These are phyloP conservation scores for Clavispora fructus DNA, from an alignment of 805 yeast genomes.

Conservation along the genomic window DNA sequence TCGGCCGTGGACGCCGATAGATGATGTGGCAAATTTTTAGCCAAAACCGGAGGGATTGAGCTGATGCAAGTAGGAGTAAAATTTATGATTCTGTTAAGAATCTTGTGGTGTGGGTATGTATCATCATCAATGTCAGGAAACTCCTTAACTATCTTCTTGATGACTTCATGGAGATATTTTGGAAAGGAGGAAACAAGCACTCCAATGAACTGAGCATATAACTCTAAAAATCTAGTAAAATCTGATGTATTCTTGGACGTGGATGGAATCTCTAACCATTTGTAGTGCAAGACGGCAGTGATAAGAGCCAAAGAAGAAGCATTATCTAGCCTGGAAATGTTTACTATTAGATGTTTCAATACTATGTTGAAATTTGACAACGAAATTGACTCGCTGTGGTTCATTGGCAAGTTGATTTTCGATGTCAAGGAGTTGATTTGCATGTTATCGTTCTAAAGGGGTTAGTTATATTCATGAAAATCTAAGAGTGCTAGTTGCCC, in stretches of 20 bases:
- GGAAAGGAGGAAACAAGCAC: conserved; percentile 83
- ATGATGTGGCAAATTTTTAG: conserved; percentile 73
- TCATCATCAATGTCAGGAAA: conserved; percentile 32
- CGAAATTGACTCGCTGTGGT: conserved; percentile 51
- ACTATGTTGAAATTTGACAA: conserved; percentile 48
- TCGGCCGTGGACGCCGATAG: conserved; percentile 47
- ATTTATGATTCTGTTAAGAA: conserved; percentile 58
- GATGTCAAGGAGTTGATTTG: conserved; percentile 57
- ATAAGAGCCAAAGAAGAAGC: conserved; percentile 49
- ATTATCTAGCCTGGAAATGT: conserved; percentile 64
- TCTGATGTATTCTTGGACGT: conserved; percentile 10
- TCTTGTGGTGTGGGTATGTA: conserved; percentile 47
- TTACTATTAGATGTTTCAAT: conserved; percentile 54
- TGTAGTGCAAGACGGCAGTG: conserved; percentile 54
- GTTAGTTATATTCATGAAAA: conserved; percentile 16
- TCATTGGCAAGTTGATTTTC: conserved; percentile 50
- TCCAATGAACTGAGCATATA: conserved; percentile 66
- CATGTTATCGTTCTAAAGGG: conserved; percentile 37
- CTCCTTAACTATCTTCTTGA: conserved; percentile 58
- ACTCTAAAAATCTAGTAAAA: conserved; percentile 34
- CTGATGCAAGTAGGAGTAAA: conserved; percentile 80
- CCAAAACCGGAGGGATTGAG: conserved; percentile 53
- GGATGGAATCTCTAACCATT: conserved; percentile 52
- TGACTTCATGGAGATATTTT: conserved; percentile 85
- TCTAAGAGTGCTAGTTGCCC: neutral